Base-by-base conservation (phyloP, 495 filamentous ascomycete genomes). In the Mycothermus thermophilus region DNA sequence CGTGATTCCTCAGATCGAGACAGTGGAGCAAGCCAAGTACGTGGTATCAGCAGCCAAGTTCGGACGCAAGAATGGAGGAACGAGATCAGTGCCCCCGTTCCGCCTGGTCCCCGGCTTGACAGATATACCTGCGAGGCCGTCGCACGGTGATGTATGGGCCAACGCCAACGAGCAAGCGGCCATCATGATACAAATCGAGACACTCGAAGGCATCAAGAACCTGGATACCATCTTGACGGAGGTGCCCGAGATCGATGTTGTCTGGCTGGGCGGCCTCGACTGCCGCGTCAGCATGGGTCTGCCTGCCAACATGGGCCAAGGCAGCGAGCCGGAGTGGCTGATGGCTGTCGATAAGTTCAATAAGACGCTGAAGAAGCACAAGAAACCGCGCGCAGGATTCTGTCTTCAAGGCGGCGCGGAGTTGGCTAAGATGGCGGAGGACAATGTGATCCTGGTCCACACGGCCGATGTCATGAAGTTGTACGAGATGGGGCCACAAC, bases 131-230 rank as follows among this genome's bases (percentile, higher is more conserved):
- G 26, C 40, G 28, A 46, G 60, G 38, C 35, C 6, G 6, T 25
- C 22, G 11, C 6, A 11, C 22, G 6, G 44, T 16, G 46, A 55
- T 19, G 33, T 64, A 25, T 54, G 52, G 41, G 38, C 52, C 31
- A 58, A 54, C 38, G 23, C 57, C 27, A 66, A 66, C 50, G 41
- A 55, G 32, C 60, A 60, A 43, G 63, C 63, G 7, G 60, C 62
- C 17, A 42, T 67, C 37, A 55, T 59, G 41, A 60, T 66, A 37
- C 59, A 65, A 42, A 66, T 75, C 46, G 62, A 74, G 42, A 50
- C 66, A 19, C 52, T 71, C 32, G 66, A 66, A 42, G 57, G 54
- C 36, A 67, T 75, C 42, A 46, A 55, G 33, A 71, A 76, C 52
- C 55, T 77, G 18, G 58, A 66, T 36, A 57, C 55, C 25, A 68